phyloP scores from a whole-genome alignment of 306 rosid species.

The Fagus sylvatica region DNA sequence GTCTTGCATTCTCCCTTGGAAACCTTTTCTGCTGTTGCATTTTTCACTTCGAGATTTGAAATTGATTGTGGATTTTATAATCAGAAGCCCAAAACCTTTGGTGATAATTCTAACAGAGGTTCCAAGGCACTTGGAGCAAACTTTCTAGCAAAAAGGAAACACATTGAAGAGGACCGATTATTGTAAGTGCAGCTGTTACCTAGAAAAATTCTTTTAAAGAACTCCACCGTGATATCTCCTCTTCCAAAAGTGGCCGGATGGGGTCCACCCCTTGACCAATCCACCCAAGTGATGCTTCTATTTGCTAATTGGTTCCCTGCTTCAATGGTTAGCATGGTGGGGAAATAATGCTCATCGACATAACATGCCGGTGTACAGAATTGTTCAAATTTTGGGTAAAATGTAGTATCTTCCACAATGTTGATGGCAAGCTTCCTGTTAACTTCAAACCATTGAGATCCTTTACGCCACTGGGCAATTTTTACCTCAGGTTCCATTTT shows the following conservation, averaged over 20 bases:
- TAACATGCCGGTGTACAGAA: slow-evolving; percentile 86
- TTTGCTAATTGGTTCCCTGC: slow-evolving; percentile 62
- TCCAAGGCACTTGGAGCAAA: slow-evolving; percentile 88
- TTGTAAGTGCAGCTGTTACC: slow-evolving; percentile 63
- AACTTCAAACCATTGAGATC: slow-evolving; percentile 93
- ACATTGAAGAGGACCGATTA: slow-evolving; percentile 42
- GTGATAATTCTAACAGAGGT: slow-evolving; percentile 58
- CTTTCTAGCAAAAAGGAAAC: slow-evolving; percentile 85
- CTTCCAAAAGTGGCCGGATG: slow-evolving; percentile 91
- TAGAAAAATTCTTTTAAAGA: slow-evolving; percentile 39
- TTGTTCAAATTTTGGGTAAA: slow-evolving; percentile 54
- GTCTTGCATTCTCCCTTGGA: background rate
- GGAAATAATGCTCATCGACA: slow-evolving; percentile 95
- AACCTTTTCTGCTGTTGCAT: background rate
- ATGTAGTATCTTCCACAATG: slow-evolving; percentile 63
- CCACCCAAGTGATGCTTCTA: slow-evolving; percentile 94
- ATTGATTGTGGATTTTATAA: background rate
- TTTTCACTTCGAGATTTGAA: background rate
- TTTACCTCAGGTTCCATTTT: slow-evolving; percentile 79
- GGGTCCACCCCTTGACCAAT: slow-evolving; percentile 97
- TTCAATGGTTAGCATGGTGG: slow-evolving; percentile 79
- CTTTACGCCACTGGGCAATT: slow-evolving; percentile 86
- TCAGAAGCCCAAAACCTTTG: slow-evolving; percentile 65
- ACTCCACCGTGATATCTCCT: slow-evolving; percentile 53
- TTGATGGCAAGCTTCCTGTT: slow-evolving; percentile 70